Evolutionary conservation across 805 yeast genomes (phyloP), one percentile per base, ranked within the genome.

Genomic region (Pichia scutulata): DNA sequence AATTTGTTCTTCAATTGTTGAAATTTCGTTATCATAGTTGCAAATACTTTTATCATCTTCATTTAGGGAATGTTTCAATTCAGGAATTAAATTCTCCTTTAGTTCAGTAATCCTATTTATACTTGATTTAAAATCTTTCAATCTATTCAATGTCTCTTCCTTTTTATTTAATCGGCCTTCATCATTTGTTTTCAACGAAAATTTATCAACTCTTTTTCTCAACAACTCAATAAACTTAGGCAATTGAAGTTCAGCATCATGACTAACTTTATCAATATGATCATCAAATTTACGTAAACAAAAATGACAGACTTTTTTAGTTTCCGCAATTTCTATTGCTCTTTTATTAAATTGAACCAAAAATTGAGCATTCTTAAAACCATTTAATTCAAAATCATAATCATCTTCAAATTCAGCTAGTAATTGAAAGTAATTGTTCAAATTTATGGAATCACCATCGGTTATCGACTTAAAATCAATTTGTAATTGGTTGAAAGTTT

Each of bases 201-300:
- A 42, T 30, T 57, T 56, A n/a, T 52, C 43, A 8, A 57, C 62
- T 39, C 62, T 59, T 24, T 57, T 53, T n/a, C 56, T 41, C 14
- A 67, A 52, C 24, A 60, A 43, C 21, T 57, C 58, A 41, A 61
- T 55, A 49, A 58, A 66, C 53, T 44, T 53, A 26, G 44, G 55
- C 36, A 58, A 52, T n/a, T 49, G 47, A 28, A 37, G 24, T 16
- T 30, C 48, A 21, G 43, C 48, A 14, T 46, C 39, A 18, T 43
- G 37, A n/a, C 10, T 33, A 16, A 4, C 37, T 6, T 5, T 9
- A 33, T 33, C 3, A 9, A 2, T 65, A 1, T 60, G 59, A 10
- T 69, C 70, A 16, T 76, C 76, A 65, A 89, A 86, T 13, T 75
- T 71, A 46, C 95, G 72, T 19, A 78, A 77, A 64, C 98, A 92